A percentile compares a stretch with the other conserved stretches of the same genome.
These are phyloP conservation scores for Eucalyptus regnans DNA, from an alignment of 345 rosid species.

Conservation along the genomic window DNA sequence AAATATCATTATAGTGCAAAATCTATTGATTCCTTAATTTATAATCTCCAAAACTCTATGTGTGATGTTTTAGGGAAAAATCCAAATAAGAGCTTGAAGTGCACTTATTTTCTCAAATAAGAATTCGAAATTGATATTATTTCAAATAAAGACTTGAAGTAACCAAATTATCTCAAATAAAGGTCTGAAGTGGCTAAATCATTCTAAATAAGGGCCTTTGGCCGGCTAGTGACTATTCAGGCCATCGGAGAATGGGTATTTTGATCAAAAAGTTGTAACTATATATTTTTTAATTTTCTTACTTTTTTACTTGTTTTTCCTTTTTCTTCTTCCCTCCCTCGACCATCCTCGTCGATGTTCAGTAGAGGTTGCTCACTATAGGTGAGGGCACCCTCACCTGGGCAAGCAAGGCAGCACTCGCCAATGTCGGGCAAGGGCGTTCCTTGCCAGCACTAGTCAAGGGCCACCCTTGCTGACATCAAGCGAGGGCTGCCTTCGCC, in stretches of 20 bases:
- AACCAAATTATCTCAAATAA: too few species aligned
- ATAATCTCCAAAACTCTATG: neutral
- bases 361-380: fast-evolving
- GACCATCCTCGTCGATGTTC: fast-evolving
- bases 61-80: too few species aligned
- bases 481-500: fast-evolving
- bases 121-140: fast-evolving
- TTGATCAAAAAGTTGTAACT: neutral
- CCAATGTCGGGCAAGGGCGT: fast-evolving
- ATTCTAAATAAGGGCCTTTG: neutral
- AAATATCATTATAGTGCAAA: neutral
- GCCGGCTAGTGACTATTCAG: too few species aligned
- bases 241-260: neutral
- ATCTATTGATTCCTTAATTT: neutral
- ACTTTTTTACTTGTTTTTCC: too few species aligned
- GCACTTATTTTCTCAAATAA: too few species aligned
- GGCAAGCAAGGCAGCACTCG: too few species aligned
- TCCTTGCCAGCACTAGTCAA: neutral
- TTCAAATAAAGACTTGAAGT: too few species aligned
- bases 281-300: too few species aligned
- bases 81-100: too few species aligned
- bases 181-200: too few species aligned
- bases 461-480: fast-evolving
- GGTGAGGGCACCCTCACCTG: neutral
- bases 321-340: neutral